These are phyloP conservation scores for Myriangium duriaei DNA, from an alignment of 2,329 filamentous ascomycete genomes.

Conservation along the genomic window DNA sequence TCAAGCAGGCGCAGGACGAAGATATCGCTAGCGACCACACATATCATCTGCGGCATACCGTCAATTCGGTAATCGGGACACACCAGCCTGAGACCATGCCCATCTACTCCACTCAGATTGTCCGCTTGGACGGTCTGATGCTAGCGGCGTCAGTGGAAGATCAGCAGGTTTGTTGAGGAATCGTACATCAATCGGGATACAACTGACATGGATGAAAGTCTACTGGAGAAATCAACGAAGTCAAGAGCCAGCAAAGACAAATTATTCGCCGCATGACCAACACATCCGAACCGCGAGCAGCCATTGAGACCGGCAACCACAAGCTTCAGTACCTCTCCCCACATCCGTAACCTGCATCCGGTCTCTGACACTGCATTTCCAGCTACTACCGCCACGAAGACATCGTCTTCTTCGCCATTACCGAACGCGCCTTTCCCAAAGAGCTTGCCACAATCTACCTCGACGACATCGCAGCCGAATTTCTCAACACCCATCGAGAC, in stretches of 20 bases:
- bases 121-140: slow-evolving; percentile 89
- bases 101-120: slow-evolving; percentile 66
- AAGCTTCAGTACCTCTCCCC: slow-evolving; percentile 63
- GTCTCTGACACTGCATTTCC: slow-evolving; percentile 15
- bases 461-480: slow-evolving; percentile 79
- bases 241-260: slow-evolving; percentile 83
- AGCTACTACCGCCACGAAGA: slow-evolving; percentile 77
- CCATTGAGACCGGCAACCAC: slow-evolving; percentile 74
- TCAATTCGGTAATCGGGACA: no score
- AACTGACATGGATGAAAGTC: slow-evolving; percentile 24
- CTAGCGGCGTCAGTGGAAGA: slow-evolving; percentile 92
- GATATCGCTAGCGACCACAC: no score
- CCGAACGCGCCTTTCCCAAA: slow-evolving; percentile 85
- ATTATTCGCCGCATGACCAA: slow-evolving; percentile 78
- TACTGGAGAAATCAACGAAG: slow-evolving; percentile 56
- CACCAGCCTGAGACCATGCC: no score
- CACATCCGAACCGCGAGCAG: slow-evolving; percentile 81
- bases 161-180: slow-evolving; percentile 22
- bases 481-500: slow-evolving; percentile 69
- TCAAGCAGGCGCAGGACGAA: no score
- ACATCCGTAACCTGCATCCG: not conserved
- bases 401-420: slow-evolving; percentile 86
- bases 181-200: not conserved
- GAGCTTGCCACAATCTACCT: slow-evolving; percentile 99
- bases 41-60: no score